Percentiles rank a stretch among this genome's conserved stretches.
Evolutionary conservation across 2,329 filamentous ascomycete genomes (phyloP).

Genomic region (Trichoderma harzianum): DNA sequence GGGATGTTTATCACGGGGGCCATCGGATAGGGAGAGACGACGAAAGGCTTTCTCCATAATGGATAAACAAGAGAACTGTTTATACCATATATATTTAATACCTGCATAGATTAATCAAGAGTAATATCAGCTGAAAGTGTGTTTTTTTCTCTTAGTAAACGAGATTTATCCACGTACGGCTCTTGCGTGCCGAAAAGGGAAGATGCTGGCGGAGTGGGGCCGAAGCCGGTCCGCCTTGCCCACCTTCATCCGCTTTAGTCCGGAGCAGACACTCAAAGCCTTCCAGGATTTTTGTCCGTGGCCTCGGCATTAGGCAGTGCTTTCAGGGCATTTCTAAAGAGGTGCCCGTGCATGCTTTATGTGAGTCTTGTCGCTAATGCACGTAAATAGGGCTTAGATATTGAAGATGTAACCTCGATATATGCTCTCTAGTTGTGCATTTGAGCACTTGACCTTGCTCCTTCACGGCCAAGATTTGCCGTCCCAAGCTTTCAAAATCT

Average conservation of each 20-base stretch:
- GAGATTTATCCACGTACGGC: neutral
- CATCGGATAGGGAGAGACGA: neutral
- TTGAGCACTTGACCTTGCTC: neutral
- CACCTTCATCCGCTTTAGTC: neutral
- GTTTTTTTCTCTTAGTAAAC: neutral
- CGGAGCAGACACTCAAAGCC: neutral
- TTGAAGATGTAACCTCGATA: rapidly evolving
- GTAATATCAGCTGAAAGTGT: neutral
- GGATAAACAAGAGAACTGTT: neutral
- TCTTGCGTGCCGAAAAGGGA: neutral
- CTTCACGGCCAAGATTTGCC: neutral
- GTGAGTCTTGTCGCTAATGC: neutral
- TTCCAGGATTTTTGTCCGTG: neutral
- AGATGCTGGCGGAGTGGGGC: neutral
- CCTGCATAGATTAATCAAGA: neutral
- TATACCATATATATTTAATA: neutral
- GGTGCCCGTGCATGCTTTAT: neutral
- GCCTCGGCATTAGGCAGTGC: neutral
- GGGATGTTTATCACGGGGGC: neutral
- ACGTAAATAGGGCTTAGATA: neutral
- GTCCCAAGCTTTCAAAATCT: neutral
- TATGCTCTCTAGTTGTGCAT: neutral
- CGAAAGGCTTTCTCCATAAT: neutral
- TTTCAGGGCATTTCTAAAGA: neutral
- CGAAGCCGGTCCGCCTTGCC: neutral